Evolutionary conservation across 2,329 filamentous ascomycete species (phyloP).

Genomic region (Trichoderma koningii): DNA sequence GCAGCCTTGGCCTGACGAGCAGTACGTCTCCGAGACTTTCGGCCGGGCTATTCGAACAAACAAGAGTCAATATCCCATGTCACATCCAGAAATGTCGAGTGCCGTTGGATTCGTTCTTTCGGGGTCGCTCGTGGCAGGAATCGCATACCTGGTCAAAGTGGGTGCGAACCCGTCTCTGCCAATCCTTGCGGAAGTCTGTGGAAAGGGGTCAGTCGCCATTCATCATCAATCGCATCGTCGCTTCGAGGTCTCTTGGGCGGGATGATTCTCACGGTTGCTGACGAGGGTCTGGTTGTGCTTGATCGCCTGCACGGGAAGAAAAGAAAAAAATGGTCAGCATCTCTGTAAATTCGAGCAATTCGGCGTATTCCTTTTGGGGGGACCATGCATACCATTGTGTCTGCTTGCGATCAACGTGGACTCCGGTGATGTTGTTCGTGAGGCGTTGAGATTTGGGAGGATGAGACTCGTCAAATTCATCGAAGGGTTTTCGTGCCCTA

Average conservation of each 20-base stretch:
- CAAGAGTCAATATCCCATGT: slow-evolving; percentile 42
- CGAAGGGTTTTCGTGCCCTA: slow-evolving; percentile 49
- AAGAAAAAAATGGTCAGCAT: slow-evolving; percentile 37
- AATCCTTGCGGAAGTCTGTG: slow-evolving; percentile 98
- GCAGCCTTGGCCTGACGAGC: slow-evolving; percentile 94
- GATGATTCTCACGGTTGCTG: slow-evolving; percentile 77
- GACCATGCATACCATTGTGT: slow-evolving; percentile 53
- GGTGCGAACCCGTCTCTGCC: slow-evolving; percentile 97
- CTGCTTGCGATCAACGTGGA: slow-evolving; percentile 55
- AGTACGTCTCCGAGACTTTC: slow-evolving; percentile 90
- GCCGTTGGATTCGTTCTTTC: slow-evolving; percentile 16
- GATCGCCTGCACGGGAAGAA: slow-evolving; percentile 70
- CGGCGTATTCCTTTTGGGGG: slow-evolving; percentile 31
- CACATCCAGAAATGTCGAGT: slow-evolving; percentile 22
- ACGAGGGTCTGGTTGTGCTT: slow-evolving; percentile 99
- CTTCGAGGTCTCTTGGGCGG: slow-evolving; percentile 31
- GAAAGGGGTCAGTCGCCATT: slow-evolving; percentile 45
- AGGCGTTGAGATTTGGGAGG: slow-evolving; percentile 45
- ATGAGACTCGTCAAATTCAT: slow-evolving; percentile 46
- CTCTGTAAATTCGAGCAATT: slow-evolving; percentile 32
- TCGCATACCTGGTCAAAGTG: slow-evolving; percentile 97
- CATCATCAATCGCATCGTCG: slow-evolving; percentile 33
- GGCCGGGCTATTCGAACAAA: slow-evolving; percentile 70
- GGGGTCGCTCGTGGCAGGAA: background rate
- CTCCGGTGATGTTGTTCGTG: slow-evolving; percentile 46